Evolutionary conservation across 106 monocot genomes (phyloP).

Genomic region (Phalaenopsis aphrodite): DNA sequence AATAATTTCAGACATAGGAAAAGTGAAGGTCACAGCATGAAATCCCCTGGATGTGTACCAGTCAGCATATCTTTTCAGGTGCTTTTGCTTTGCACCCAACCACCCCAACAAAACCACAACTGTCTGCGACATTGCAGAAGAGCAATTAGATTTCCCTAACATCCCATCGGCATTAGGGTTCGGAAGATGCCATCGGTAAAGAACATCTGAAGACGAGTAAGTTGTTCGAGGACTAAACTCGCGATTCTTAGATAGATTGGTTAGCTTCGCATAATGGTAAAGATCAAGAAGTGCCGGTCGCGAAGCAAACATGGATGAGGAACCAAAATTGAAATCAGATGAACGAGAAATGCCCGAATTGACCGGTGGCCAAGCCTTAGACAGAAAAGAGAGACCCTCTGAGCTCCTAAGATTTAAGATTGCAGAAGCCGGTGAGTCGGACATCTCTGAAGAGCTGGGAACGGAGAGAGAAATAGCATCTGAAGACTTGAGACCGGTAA

Average conservation of each 20-base stretch:
- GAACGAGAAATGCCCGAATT: background rate
- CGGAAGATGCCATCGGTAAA: conserved; percentile 86
- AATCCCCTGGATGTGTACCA: conserved; percentile 95
- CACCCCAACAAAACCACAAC: conserved; percentile 90
- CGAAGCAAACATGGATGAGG: conserved; percentile 16
- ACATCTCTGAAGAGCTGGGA: background rate
- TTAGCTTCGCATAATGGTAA: conserved; percentile 65
- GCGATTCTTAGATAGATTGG: conserved; percentile 6
- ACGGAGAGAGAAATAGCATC: background rate
- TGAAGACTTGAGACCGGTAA: conserved; percentile 20
- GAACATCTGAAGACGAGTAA: conserved; percentile 34
- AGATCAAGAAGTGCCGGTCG: conserved; percentile 29
- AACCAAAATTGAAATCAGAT: conserved; percentile 12
- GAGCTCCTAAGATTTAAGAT: conserved; percentile 27
- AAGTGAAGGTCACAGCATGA: conserved; percentile 85
- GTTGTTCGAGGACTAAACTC: conserved; percentile 5
- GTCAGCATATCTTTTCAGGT: conserved; percentile 83
- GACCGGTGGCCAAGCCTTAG: background rate
- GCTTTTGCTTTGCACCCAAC: conserved; percentile 89
- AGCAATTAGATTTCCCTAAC: conserved; percentile 18
- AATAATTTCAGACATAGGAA: conserved; percentile 71
- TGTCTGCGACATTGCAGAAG: conserved; percentile 44
- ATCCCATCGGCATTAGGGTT: conserved; percentile 21
- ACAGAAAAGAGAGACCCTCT: conserved; percentile 4
- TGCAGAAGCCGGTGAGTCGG: conserved; percentile 20